Percentiles rank a stretch among this genome's conserved stretches.
Evolutionary conservation across 345 rosid genomes (phyloP).

Genomic region (Laguncularia racemosa): DNA sequence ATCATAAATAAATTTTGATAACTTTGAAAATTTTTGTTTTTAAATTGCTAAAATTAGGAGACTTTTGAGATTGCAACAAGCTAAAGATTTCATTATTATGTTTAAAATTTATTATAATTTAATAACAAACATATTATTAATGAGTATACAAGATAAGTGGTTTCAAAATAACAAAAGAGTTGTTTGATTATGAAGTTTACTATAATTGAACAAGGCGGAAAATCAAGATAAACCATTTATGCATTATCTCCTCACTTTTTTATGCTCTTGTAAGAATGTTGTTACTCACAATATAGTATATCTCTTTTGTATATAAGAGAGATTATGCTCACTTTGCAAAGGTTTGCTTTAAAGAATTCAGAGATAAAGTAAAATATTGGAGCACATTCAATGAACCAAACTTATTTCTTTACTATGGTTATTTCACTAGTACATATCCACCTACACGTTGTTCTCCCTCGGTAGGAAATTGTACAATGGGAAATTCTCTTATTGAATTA

Average conservation of each 20-base stretch:
- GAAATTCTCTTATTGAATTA: slow-evolving; percentile 47
- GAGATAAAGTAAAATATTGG: slow-evolving; percentile 61
- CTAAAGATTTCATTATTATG: too few species aligned
- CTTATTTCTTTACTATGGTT: slow-evolving; percentile 18
- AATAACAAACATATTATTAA: too few species aligned
- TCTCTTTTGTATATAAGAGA: slow-evolving; percentile 25
- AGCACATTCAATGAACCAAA: slow-evolving; percentile 56
- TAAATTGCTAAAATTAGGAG: too few species aligned
- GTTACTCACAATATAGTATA: slow-evolving; percentile 19
- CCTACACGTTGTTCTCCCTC: slow-evolving; percentile 44
- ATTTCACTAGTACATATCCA: slow-evolving; percentile 26
- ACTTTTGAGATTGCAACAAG: too few species aligned
- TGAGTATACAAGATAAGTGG: too few species aligned
- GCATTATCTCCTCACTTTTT: not conserved
- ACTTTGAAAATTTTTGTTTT: too few species aligned
- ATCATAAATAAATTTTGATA: too few species aligned
- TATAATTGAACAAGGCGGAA: too few species aligned
- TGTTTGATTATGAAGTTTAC: too few species aligned
- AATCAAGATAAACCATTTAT: too few species aligned
- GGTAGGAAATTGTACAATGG: slow-evolving; percentile 36
- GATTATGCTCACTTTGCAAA: slow-evolving; percentile 49
- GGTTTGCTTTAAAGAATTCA: slow-evolving; percentile 49
- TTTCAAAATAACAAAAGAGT: too few species aligned
- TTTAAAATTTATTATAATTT: too few species aligned
- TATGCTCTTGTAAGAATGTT: not conserved